A percentile compares a stretch with the other conserved stretches of the same genome.
Evolutionary conservation across 1,284 basidiomycete species (phyloP).

Genomic region (Boletus mariae): DNA sequence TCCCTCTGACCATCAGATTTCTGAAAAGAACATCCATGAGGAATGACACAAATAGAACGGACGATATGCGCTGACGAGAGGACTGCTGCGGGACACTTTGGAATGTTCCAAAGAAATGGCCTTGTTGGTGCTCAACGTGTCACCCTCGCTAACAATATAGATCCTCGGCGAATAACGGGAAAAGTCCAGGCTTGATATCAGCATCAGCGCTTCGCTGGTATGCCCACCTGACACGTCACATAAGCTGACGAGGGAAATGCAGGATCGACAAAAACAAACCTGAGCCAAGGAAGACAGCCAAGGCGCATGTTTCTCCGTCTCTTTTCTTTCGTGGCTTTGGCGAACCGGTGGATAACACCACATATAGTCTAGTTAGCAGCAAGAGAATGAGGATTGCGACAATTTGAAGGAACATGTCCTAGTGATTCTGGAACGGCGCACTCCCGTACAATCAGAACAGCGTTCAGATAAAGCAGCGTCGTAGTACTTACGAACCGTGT

Average conservation of each 20-base stretch:
- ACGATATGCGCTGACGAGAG: constrained; percentile 17
- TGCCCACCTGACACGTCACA: constrained; percentile 73
- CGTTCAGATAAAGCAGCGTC: not conserved
- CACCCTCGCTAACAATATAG: constrained; percentile 84
- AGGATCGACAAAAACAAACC: constrained; percentile 33
- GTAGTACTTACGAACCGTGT: not conserved
- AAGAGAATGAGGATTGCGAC: constrained; percentile 11
- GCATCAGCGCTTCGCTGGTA: constrained; percentile 81
- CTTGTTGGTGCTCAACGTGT: constrained; percentile 74
- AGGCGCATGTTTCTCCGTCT: constrained; percentile 31
- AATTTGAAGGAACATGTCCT: constrained; percentile 19
- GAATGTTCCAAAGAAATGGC: constrained; percentile 61
- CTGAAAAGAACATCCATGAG: constrained; percentile 17
- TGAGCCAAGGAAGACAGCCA: constrained; percentile 61
- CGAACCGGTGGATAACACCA: constrained; percentile 13
- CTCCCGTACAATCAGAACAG: not conserved
- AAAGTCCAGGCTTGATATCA: constrained; percentile 78
- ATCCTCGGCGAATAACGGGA: constrained; percentile 71
- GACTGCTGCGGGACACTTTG: constrained; percentile 26
- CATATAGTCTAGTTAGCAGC: constrained; percentile 18
- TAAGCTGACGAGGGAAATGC: constrained; percentile 1
- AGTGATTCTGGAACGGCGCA: too few relatives aligned
- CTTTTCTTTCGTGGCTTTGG: constrained; percentile 15
- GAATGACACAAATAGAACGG: not conserved
- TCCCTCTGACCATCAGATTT: constrained; percentile 6